phyloP scores from a whole-genome alignment of 1,139 yeast species.

The Kurtzmaniella quercitrusa region DNA sequence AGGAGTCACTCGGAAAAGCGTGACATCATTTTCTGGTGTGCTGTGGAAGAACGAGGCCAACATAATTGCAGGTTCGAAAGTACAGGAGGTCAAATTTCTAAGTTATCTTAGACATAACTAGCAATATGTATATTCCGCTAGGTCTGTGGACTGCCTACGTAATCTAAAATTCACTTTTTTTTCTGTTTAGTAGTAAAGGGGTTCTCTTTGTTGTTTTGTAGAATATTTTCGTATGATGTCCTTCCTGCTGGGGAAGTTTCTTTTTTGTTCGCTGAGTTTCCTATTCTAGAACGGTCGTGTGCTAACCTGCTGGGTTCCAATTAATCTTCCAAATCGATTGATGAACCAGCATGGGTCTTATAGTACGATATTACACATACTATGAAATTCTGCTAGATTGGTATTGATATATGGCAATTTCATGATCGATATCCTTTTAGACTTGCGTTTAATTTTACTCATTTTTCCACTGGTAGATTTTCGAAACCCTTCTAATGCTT shows the following conservation, averaged over 20 bases:
- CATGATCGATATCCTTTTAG: neutral
- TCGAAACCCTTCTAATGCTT: neutral
- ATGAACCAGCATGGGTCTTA: neutral
- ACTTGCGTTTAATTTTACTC: neutral
- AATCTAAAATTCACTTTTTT: too few relatives aligned
- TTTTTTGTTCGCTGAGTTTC: neutral
- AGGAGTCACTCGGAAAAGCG: neutral
- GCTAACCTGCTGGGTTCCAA: neutral
- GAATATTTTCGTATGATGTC: neutral
- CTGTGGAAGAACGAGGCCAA: neutral
- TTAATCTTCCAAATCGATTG: neutral
- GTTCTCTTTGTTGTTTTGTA: neutral
- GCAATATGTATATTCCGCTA: too few relatives aligned
- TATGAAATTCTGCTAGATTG: neutral
- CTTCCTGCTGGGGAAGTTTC: neutral
- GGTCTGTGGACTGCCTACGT: too few relatives aligned
- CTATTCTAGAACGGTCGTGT: neutral
- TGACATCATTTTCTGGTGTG: neutral
- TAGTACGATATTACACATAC: neutral
- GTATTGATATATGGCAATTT: neutral
- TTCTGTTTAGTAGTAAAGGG: neutral
- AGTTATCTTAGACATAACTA: too few relatives aligned
- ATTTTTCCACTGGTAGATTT: neutral
- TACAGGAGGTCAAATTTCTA: too few relatives aligned
- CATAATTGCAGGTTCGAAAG: too few relatives aligned